These are phyloP conservation scores for Boletellus deceptivus DNA, from an alignment of 1,284 basidiomycete genomes.

Conservation along the genomic window DNA sequence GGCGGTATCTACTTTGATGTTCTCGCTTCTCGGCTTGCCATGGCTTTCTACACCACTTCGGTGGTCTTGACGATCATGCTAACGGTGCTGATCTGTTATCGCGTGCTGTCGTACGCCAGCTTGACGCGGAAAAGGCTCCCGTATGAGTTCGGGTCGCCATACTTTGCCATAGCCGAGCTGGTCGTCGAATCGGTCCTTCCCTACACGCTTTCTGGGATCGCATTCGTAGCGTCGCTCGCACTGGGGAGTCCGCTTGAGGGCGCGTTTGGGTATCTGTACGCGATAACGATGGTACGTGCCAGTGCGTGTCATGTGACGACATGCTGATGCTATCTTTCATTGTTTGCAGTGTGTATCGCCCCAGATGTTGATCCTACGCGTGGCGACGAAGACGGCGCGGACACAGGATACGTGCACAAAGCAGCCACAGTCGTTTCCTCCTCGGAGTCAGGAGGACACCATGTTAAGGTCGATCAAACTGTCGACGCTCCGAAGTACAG, in stretches of 20 bases:
- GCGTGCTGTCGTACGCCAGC: constrained; percentile 2
- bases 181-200: constrained; percentile 20
- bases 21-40: neutral
- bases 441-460: neutral
- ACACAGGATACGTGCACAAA: neutral
- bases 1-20: neutral
- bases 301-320: neutral
- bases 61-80: constrained; percentile 5
- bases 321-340: neutral
- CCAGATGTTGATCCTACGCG: constrained; percentile 20
- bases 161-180: constrained; percentile 3
- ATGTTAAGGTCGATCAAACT: neutral
- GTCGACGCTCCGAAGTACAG: neutral
- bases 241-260: neutral
- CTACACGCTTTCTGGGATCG: constrained; percentile 14
- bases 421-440: neutral
- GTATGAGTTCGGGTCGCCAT: neutral
- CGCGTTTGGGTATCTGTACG: constrained; percentile 10
- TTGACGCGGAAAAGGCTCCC: neutral
- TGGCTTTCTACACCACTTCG: neutral
- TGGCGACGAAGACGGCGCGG: constrained; percentile 7
- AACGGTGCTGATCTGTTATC: constrained; percentile 17
- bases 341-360: constrained; percentile 14
- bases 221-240: constrained; percentile 8
- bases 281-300: constrained; percentile 7